Conservation (phyloP, 2,329 filamentous ascomycete genomes). For the Niveomyces coronatus region DNA sequence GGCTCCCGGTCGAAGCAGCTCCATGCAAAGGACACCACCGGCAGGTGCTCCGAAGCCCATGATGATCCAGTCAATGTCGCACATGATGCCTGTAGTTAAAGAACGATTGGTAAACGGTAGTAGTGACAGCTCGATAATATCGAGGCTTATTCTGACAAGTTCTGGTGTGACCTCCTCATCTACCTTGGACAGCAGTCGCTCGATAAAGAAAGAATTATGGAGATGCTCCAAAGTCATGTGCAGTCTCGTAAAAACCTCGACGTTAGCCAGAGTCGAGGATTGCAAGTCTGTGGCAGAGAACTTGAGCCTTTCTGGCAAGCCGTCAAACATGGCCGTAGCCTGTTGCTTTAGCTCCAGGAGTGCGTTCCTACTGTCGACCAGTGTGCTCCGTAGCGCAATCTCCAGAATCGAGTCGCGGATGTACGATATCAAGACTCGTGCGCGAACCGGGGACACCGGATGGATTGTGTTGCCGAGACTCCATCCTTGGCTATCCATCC, state of each 20-base stretch:
- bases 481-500: constrained; percentile 28
- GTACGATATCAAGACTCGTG: constrained; percentile 15
- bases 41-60: constrained; percentile 39
- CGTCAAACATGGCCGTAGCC: constrained; percentile 32
- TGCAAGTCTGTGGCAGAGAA: constrained; percentile 40
- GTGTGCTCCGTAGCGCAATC: constrained; percentile 19
- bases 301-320: constrained; percentile 37
- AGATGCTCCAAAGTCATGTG: constrained; percentile 38
- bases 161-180: constrained; percentile 24
- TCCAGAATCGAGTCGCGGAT: constrained; percentile 20
- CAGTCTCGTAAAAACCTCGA: constrained; percentile 31
- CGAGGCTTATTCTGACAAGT: constrained; percentile 32
- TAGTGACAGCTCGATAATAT: constrained; percentile 34
- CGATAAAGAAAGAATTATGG: constrained; percentile 47
- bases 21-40: constrained; percentile 37
- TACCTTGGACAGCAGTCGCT: constrained; percentile 40
- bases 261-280: constrained; percentile 31
- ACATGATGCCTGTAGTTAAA: constrained; percentile 25
- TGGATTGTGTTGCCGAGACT: constrained; percentile 21
- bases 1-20: constrained; percentile 30
- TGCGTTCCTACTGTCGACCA: constrained; percentile 28
- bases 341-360: constrained; percentile 34
- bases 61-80: constrained; percentile 36
- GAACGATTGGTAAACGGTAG: constrained; percentile 38
- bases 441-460: constrained; percentile 21